A percentile compares a stretch with the other conserved stretches of the same genome.
Conservation (phyloP, 305 asterid species). For the Fraxinus nigra region DNA sequence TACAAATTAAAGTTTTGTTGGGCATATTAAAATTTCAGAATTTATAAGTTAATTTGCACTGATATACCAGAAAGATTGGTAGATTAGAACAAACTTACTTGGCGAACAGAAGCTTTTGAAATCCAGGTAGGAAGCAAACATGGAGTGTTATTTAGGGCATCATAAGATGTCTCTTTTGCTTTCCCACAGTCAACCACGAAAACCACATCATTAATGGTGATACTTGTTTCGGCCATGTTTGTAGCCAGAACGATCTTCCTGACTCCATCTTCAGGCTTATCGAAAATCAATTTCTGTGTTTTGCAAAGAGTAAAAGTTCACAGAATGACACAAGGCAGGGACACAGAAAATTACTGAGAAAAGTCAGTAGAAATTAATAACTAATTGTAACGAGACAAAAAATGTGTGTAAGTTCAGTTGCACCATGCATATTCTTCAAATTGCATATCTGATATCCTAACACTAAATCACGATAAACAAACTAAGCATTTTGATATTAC, state of each 20-base stretch:
- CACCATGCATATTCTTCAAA: background rate
- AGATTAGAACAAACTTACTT: slow-evolving; percentile 41
- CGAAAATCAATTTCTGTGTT: slow-evolving; percentile 84
- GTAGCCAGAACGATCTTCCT: slow-evolving; percentile 95
- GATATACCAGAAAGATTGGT: background rate
- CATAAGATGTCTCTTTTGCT: slow-evolving; percentile 95
- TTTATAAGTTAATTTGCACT: background rate
- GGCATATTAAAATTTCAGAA: background rate
- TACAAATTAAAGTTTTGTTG: background rate
- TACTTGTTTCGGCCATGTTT: slow-evolving; percentile 96
- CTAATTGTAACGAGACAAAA: background rate
- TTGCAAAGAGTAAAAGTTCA: slow-evolving; percentile 12
- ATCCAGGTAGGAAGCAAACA: slow-evolving; percentile 97
- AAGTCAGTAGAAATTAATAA: background rate
- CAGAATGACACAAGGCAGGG: slow-evolving; percentile 5
- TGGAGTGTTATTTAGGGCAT: slow-evolving; percentile 91
- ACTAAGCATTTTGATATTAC: slow-evolving; percentile 7
- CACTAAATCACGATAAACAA: background rate
- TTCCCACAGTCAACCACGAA: slow-evolving; percentile 95
- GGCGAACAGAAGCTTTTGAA: slow-evolving; percentile 94
- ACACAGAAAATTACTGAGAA: slow-evolving; percentile 10
- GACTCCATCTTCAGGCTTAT: slow-evolving; percentile 76
- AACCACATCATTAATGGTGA: slow-evolving; percentile 91
- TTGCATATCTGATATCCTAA: background rate
- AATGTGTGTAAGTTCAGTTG: slow-evolving; percentile 7